Base-by-base conservation (phyloP, 768 basidiomycete genomes). In the Mycena belliarum region DNA sequence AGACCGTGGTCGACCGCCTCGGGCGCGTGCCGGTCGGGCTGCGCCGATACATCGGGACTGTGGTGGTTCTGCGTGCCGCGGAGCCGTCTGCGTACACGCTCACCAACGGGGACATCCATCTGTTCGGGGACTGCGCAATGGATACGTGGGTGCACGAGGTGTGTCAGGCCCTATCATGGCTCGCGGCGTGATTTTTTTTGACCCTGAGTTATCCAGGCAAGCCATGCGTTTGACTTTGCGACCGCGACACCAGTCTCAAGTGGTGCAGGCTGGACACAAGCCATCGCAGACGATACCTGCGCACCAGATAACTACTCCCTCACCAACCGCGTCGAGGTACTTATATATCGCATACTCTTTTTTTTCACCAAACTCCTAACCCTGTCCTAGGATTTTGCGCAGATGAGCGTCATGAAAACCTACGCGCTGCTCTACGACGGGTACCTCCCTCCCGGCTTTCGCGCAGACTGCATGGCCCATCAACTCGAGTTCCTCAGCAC, bases 11-110 rank as follows among this genome's bases (percentile, higher is more conserved):
- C 1, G 64, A 69, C 21, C 60, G 65, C 15, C 58, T 72, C 9
- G 69, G 68, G n/a, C 65, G 61, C 18, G 64, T 72, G 8, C 69
- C 70, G 6, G 64, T 72, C 18, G 72, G 72, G 3, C 52, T 73
- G 48, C 59, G 71, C 54, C 59, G 69, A 15, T 72, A 65, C 46
- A 57, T 68, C 18, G 64, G 42, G 5, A 63, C 49, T 6, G 65
- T 70, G 6, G 11, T 70, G 9, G 53, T 69, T 32, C 28, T 60
- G 58, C 6, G 20, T 0, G 29, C 20, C 37, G 32, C 38, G 1
- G 26, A 18, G 9, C n/a, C 46, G 8, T 64, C 63, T 43, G 72
- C 72, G 52, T 70, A 70, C 52, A 69, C 71, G 14, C 47, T 70
- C 28, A 70, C 67, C 18, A 69, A 52, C 15, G 18, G 64, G 52